Conservation (phyloP, 2,329 filamentous ascomycete species). For the Cercospora nicotianae region DNA sequence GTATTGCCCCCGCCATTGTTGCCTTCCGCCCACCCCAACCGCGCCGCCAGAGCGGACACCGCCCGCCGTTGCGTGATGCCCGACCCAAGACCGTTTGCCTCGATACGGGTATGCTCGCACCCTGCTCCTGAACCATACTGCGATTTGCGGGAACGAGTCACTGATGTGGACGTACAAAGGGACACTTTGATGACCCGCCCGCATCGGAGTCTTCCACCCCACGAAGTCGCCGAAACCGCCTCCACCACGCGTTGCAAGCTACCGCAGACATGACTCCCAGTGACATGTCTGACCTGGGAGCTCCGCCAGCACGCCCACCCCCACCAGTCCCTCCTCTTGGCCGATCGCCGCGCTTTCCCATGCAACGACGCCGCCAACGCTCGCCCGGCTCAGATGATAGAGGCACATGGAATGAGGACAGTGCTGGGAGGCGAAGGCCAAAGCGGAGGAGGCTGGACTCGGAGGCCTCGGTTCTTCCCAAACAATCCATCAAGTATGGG, state of each 20-base stretch:
- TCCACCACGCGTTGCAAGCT: constrained; percentile 39
- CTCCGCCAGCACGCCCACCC: constrained; percentile 10
- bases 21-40: neutral
- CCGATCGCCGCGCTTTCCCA: constrained; percentile 16
- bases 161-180: constrained; percentile 30
- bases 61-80: constrained; percentile 22
- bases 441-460: constrained; percentile 46
- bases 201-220: constrained; percentile 37
- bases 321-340: constrained; percentile 15
- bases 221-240: constrained; percentile 36
- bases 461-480: constrained; percentile 22
- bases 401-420: constrained; percentile 23
- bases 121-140: neutral
- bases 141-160: constrained; percentile 14
- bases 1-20: neutral
- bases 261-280: constrained; percentile 37
- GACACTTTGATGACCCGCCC: constrained; percentile 49
- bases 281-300: constrained; percentile 26
- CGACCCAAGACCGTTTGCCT: constrained; percentile 27
- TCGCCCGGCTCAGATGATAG: constrained; percentile 25
- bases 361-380: constrained; percentile 26
- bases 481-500: constrained; percentile 69
- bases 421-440: constrained; percentile 24
- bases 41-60: neutral
- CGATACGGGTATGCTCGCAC: constrained; percentile 25